These are phyloP conservation scores for Fusarium keratoplasticum DNA, from an alignment of 2,329 filamentous ascomycete genomes.

Conservation along the genomic window DNA sequence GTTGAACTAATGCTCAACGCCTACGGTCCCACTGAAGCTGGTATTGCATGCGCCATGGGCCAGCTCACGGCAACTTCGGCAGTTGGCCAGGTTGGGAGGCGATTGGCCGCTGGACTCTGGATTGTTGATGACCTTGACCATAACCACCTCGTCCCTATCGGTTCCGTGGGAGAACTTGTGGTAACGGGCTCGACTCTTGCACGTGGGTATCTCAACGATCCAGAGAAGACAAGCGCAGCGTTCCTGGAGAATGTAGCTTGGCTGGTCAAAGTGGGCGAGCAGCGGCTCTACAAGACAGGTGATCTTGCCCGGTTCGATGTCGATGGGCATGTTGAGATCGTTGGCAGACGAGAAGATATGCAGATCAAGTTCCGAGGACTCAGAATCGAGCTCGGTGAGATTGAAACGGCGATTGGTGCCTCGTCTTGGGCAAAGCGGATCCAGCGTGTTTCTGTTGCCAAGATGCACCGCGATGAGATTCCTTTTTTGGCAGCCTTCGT, in stretches of 20 bases:
- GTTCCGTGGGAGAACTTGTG: constrained; percentile 42
- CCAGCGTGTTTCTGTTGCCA: not conserved
- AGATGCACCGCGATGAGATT: not conserved
- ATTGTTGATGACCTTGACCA: constrained; percentile 38
- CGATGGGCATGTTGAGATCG: constrained; percentile 52
- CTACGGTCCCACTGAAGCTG: constrained; percentile 11
- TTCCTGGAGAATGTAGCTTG: constrained; percentile 47
- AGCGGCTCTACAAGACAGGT: constrained; percentile 31
- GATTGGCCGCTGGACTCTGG: constrained; percentile 30
- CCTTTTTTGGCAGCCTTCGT: not conserved
- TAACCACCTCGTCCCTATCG: constrained; percentile 35
- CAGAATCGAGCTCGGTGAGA: constrained; percentile 56
- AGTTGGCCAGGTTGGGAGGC: not conserved
- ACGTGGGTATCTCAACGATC: constrained; percentile 39
- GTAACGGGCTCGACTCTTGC: constrained; percentile 43
- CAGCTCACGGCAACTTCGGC: not conserved
- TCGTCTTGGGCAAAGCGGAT: not conserved
- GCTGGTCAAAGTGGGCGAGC: constrained; percentile 18
- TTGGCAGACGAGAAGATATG: constrained; percentile 62
- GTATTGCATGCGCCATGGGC: not conserved
- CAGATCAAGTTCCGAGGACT: constrained; percentile 69
- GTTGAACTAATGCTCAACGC: not conserved
- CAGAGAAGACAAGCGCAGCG: constrained; percentile 35
- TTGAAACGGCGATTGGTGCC: constrained; percentile 13
- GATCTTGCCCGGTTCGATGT: constrained; percentile 40